These are phyloP conservation scores for Monosporozyma unispora DNA, from an alignment of 805 yeast species.

Conservation along the genomic window DNA sequence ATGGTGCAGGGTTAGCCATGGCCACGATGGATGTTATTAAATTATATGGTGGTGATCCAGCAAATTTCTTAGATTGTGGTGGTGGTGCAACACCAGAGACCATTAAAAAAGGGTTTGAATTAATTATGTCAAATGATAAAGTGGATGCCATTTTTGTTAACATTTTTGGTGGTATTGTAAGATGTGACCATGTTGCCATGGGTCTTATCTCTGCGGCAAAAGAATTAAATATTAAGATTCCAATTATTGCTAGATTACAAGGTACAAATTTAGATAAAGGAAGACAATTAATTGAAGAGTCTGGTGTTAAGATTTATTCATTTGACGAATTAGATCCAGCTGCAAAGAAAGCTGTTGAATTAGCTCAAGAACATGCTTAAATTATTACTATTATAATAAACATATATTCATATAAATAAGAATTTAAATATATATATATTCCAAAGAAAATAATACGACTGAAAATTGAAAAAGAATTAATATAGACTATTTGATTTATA, in stretches of 20 bases:
- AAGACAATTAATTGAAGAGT: constrained; percentile 70
- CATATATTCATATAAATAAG: background rate
- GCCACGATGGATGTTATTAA: constrained; percentile 99
- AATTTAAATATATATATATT: too few relatives aligned
- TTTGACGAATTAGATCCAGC: constrained; percentile 93
- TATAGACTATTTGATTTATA: too few relatives aligned
- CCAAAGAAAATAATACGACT: too few relatives aligned
- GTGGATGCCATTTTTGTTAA: constrained; percentile 95
- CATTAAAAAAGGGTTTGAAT: constrained; percentile 90
- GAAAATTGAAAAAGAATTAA: too few relatives aligned
- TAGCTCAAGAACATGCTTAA: constrained; percentile 31
- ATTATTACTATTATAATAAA: background rate
- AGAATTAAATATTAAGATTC: constrained; percentile 81
- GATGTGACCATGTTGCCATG: constrained; percentile 97
- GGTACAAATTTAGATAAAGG: constrained; percentile 94
- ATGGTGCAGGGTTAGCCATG: constrained; percentile 99
- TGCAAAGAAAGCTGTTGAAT: constrained; percentile 86
- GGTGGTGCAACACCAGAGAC: constrained; percentile 99
- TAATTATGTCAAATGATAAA: constrained; percentile 79
- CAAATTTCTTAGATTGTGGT: constrained; percentile 98
- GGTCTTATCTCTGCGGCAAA: constrained; percentile 95
- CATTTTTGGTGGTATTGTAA: constrained; percentile 98
- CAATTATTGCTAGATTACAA: constrained; percentile 96
- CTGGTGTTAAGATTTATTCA: constrained; percentile 88
- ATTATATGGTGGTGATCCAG: constrained; percentile 97